Base-by-base conservation (phyloP, 352 stramenopile genomes). In the Pythium periplocum region DNA sequence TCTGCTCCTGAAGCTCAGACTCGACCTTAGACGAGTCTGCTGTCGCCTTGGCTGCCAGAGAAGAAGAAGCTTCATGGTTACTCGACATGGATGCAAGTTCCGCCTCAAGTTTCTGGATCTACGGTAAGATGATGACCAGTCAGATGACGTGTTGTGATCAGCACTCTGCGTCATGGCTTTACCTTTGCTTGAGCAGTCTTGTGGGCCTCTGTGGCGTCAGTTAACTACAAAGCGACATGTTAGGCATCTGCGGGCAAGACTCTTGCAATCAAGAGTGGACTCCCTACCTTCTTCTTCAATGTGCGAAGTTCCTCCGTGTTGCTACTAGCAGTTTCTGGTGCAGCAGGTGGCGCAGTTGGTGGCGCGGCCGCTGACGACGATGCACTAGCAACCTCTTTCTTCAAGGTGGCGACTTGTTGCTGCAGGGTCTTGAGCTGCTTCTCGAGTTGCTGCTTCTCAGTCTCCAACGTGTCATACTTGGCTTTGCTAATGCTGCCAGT, bases 391-490 rank as follows among this genome's bases (percentile, higher is more conserved):
- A 59, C 49, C 3, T 73, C 60, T 37, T 66, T 66, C 57, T 72
- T 71, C 32, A 77, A 42, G 17, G 45, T 55, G 3, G 47, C 55
- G 3, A 89, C 36, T 37, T 93, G 76, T 35, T 84, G 66, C 51
- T 90, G 80, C 17, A 76, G 65, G 2, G 75, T 62, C 42, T 89
- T 89, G 17, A 90, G 37, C 41, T 90, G 73, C 33, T 75, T 72
- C 11, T 76, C 62, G 36, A 91, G 64, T 11, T 62, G 59, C 3
- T 57, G 57, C 32, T 88, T 90, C 44, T 93, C 79, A 1, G 55
- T 48, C 48, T 88, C 73, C 3, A 90, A 26, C 26, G 60, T 68
- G 26, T 82, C 77, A 2, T 81, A 48, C 36, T 71, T 78, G 36
- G 69, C 62, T 9, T 72, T 81, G 33, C 43, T 66, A 36, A 58